phyloP scores from a whole-genome alignment of 805 yeast species.

The Kodamaea leandrae region DNA sequence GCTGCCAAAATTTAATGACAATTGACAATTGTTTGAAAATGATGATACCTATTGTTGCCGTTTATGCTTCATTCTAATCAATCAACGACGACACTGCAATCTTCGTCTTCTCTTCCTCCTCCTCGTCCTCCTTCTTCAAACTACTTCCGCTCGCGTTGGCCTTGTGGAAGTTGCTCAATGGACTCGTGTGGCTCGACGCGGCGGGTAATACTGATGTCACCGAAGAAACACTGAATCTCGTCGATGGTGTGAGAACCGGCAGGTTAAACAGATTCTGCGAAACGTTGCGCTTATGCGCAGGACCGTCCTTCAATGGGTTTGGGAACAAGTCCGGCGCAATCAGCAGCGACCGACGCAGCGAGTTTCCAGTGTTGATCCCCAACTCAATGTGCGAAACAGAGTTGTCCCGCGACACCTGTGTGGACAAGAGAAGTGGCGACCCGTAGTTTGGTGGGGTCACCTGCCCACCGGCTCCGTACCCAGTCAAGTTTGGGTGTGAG shows the following conservation, averaged over 20 bases:
- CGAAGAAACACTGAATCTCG: slow-evolving; percentile 24
- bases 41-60: too few species aligned
- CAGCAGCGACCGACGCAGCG: slow-evolving; percentile 37
- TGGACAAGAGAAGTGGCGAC: slow-evolving; percentile 28
- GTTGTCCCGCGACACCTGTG: slow-evolving; percentile 40
- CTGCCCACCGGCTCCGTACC: too few species aligned
- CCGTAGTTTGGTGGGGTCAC: slow-evolving; percentile 31
- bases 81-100: slow-evolving; percentile 35
- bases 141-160: slow-evolving; percentile 4
- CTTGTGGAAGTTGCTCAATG: slow-evolving; percentile 12
- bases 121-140: slow-evolving; percentile 8
- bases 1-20: too few species aligned
- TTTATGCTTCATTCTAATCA: slow-evolving; percentile 16
- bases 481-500: slow-evolving; percentile 13
- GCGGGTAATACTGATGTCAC: slow-evolving; percentile 10
- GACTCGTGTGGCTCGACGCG: slow-evolving; percentile 11
- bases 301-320: slow-evolving; percentile 25
- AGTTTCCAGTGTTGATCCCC: slow-evolving; percentile 21
- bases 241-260: slow-evolving; percentile 25
- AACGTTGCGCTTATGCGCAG: slow-evolving; percentile 25
- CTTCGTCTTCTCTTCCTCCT: slow-evolving; percentile 19
- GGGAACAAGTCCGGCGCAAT: slow-evolving; percentile 45
- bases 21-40: too few species aligned
- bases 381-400: slow-evolving; percentile 35
- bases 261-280: slow-evolving; percentile 33